Evolutionary conservation across 768 basidiomycete genomes (phyloP), one percentile per base, ranked within the genome.

Genomic region (Floccularia luteovirens): DNA sequence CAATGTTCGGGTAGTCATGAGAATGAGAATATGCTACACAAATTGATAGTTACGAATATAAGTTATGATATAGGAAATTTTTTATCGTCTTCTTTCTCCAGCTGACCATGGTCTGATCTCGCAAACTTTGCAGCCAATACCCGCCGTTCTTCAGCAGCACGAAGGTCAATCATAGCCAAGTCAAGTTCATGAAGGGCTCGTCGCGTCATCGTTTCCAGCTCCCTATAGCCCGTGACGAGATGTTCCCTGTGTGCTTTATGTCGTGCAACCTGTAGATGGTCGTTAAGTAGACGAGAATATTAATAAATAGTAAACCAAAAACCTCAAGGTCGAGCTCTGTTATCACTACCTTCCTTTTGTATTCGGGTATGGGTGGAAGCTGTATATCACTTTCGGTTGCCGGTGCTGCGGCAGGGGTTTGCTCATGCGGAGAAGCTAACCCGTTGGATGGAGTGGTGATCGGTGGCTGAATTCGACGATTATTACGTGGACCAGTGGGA

Each of bases 181-280:
- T 82, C 79, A 7, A 82, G 57, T 48, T 87, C 84, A 35, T 78
- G 74, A 30, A 76, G 51, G 13, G 77, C 77, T 13, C 74, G 67
- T 20, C 66, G 68, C 13, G 63, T 57, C 2, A 52, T 62, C 50
- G 65, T 69, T n/a, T 51, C 49, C 13, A 65, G 52, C 13, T 61
- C 59, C 20, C 57, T 48, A 38, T 68, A 62, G 39, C 74, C 70
- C 13, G 56, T 43, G n/a, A 59, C 57, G 11, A 67, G 58, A 39
- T 58, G 57, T 5, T 58, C 51, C 4, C 69, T 67, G 40, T 69
- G 69, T 0, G 51, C 49, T 42, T 66, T 63, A 10, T 68, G 34
- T 12, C 61, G 62, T 36, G 52, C 42, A 28, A 67, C 55, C 62
- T 63, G 30, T 23, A 13, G 35, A 12, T 16, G 10, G 16, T 45